Evolutionary conservation across 1,139 yeast genomes (phyloP), one percentile per base, ranked within the genome.

Genomic region (Kluyveromyces sp.): DNA sequence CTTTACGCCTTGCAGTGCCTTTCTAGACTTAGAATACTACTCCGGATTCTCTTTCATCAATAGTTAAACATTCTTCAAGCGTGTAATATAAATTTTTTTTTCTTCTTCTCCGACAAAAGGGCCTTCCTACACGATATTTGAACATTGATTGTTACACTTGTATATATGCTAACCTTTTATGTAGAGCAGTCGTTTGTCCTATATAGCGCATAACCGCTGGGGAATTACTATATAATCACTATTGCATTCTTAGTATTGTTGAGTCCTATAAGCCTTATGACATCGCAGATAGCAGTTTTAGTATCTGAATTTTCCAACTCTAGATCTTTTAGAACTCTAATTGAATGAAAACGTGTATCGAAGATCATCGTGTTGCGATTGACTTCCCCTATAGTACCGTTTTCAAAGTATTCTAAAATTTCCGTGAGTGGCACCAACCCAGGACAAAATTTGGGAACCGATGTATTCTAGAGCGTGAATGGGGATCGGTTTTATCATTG

Each of bases 391-490:
- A 64, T 51, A n/a, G 53, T 50, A 7, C 56, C 57, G 4, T 49
- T 42, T 60, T 53, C 52, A 21, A 59, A 44, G 47, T 64, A 42
- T 27, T 65, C 64, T 21, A 62, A 49, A 25, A 78, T 55, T 53
- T 78, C 81, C 61, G 66, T 55, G 35, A 78, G 47, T 0, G 85
- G 81, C 21, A 73, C 59, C 1, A 76, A 51, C 0, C 83, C 83
- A 0, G 83, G 1, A 74, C 58, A 2, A 77, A 74, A 26, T 57
- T 37, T 37, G 39, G 39, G 27, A 37, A 21, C 4, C 29, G 30
- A 27, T 27, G 6, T 10, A 15, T 35, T 15, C 25, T 7, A 5
- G 27, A 15, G 6, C 7, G 10, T 30, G 7, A 7, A 7, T 7
- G 32, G 21, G 15, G 15, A 33, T 33, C 34, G 8, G 8, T 40